Percentiles rank a stretch among this genome's conserved stretches.
These are phyloP conservation scores for Zygnema cylindricum DNA, from an alignment of 139 green algal genomes.

Conservation along the genomic window DNA sequence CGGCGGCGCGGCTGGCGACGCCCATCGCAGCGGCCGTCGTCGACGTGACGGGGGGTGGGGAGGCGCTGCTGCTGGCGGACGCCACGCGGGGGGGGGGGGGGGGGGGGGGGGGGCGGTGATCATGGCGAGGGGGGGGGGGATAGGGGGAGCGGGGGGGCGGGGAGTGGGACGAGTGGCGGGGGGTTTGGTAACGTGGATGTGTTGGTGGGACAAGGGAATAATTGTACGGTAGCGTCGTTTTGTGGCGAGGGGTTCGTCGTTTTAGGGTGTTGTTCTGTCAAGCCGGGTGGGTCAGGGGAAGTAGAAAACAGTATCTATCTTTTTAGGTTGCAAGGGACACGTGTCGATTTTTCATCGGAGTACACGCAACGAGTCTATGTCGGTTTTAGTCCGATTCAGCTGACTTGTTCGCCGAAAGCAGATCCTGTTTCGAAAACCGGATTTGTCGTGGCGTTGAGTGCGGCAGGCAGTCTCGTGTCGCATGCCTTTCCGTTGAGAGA, in stretches of 20 bases:
- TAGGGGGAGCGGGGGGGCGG: no score
- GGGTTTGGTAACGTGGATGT: neutral
- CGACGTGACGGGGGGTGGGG: neutral
- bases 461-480: neutral
- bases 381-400: neutral
- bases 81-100: no score
- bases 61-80: neutral
- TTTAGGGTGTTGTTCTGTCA: neutral
- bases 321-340: neutral
- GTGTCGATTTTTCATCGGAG: neutral
- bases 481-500: neutral
- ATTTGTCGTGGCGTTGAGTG: neutral
- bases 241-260: neutral
- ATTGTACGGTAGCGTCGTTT: neutral
- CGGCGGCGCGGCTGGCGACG: neutral
- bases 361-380: neutral
- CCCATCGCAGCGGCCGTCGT: neutral
- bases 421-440: neutral
- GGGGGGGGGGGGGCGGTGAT: no score
- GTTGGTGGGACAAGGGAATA: neutral
- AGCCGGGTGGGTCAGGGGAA: neutral
- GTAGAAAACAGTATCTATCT: neutral
- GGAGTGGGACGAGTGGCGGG: no score
- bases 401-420: neutral
- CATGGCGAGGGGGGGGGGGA: no score